Percentiles rank a stretch among this genome's conserved stretches.
phyloP scores from a whole-genome alignment of 257 asterid species.

The Fraxinus excelsior region DNA sequence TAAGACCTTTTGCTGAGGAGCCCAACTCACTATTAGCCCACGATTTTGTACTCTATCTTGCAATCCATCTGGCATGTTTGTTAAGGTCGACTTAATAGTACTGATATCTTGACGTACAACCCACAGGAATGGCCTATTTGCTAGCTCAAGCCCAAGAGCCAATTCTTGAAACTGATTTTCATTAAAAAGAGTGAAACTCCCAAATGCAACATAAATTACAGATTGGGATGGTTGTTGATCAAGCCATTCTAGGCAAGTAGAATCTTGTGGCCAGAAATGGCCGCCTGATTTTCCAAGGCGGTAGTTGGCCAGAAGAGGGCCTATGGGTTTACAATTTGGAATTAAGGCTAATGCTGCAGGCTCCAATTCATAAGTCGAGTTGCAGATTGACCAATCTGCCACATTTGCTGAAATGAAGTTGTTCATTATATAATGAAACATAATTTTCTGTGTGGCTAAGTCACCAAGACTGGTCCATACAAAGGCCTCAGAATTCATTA shows the following conservation, averaged over 20 bases:
- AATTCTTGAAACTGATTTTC: slow-evolving; percentile 51
- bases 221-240: slow-evolving; percentile 49
- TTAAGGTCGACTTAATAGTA: neutral
- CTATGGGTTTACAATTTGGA: slow-evolving; percentile 39
- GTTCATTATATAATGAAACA: slow-evolving; percentile 21
- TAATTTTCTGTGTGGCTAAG: slow-evolving; percentile 20
- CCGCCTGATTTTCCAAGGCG: slow-evolving; percentile 48
- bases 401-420: slow-evolving; percentile 18
- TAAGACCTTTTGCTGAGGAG: slow-evolving; percentile 37
- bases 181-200: slow-evolving; percentile 53
- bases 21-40: slow-evolving; percentile 38
- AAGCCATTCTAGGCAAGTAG: slow-evolving; percentile 50
- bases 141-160: slow-evolving; percentile 56
- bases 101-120: slow-evolving; percentile 43
- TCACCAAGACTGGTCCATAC: slow-evolving; percentile 47
- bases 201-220: slow-evolving; percentile 56
- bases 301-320: slow-evolving; percentile 54
- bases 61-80: slow-evolving; percentile 27
- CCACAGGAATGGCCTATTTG: slow-evolving; percentile 56
- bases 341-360: slow-evolving; percentile 39
- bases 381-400: slow-evolving; percentile 49
- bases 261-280: slow-evolving; percentile 53
- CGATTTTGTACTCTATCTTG: slow-evolving; percentile 21
- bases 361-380: slow-evolving; percentile 49
- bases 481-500: slow-evolving; percentile 34